Evolutionary conservation across 768 basidiomycete genomes (phyloP), one percentile per base, ranked within the genome.

Genomic region (Pleurotus giganteus): DNA sequence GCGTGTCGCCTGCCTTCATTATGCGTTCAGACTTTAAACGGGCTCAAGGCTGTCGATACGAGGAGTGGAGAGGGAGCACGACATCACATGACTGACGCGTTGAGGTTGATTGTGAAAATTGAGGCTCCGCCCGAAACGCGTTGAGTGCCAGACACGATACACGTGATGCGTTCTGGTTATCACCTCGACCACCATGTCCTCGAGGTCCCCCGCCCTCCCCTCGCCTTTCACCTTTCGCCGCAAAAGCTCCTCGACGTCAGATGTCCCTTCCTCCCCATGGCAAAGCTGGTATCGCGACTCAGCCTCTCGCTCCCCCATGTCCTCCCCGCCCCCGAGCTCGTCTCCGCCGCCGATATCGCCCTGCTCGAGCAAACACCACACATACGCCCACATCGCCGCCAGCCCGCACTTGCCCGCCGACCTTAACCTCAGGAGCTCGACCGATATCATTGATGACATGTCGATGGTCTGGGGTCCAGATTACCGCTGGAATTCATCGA

Each of bases 121-220:
- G 52, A 72, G 34, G 32, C 49, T 51, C 49, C 49, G 49, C 49
- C 32, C 37, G 17, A 76, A 75, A 74, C 74, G 73, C 73, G 75
- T 76, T 78, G 69, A 74, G 64, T 61, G 59, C 62, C 63, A 55
- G 62, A 68, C 71, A 66, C 69, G 68, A 58, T 51, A 19, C 76
- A 77, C 75, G 77, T 77, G 75, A 78, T 61, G 39, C 36, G 47
- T 64, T 71, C 69, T 77, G 76, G 43, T 47, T 51, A 77, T 78
- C 76, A 70, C 67, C 68, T 60, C 60, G 69, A 77, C 75, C 50
- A 56, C 66, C 75, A 78, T 77, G 75, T 74, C 70, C 58, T 60
- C 66, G 61, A 57, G 44, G 47, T 65, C 63, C 39, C 67, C 66
- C 55, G 61, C 70, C 39, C 63, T 64, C 58, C 59, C 62, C 32